Conservation (phyloP, 2,329 filamentous ascomycete species). For the Penicillium decumbens region DNA sequence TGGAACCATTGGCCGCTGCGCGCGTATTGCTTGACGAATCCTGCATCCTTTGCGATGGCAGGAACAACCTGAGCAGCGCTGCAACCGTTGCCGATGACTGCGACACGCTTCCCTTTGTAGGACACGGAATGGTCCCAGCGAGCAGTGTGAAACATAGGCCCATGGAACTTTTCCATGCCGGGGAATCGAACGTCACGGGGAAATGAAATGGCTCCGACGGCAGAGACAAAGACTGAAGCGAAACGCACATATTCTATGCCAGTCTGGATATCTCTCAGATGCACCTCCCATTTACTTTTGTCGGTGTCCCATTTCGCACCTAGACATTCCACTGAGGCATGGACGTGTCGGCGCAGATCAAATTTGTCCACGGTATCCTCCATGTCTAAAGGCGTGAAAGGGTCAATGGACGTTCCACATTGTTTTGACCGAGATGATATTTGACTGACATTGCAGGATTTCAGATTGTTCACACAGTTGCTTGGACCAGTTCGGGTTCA, state of each 20-base stretch:
- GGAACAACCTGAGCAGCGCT: slow-evolving; percentile 31
- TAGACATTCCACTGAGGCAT: slow-evolving; percentile 17
- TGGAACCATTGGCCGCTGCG: slow-evolving; percentile 15
- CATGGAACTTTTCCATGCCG: slow-evolving; percentile 32
- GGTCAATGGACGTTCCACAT: too few species aligned
- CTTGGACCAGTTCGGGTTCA: slow-evolving; percentile 36
- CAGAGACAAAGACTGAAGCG: slow-evolving; percentile 22
- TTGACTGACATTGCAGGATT: slow-evolving; percentile 33
- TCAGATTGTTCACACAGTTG: slow-evolving; percentile 32
- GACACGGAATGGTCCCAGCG: slow-evolving; percentile 41
- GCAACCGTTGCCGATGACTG: slow-evolving; percentile 28
- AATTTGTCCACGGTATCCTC: slow-evolving; percentile 33
- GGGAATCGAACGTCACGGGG: slow-evolving; percentile 14
- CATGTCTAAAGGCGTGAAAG: slow-evolving; percentile 18
- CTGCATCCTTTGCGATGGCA: slow-evolving; percentile 17
- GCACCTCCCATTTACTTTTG: slow-evolving; percentile 24
- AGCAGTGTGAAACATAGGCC: slow-evolving; percentile 43
- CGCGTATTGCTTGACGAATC: slow-evolving; percentile 25
- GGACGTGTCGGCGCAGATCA: slow-evolving; percentile 24
- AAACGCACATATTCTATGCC: slow-evolving; percentile 10
- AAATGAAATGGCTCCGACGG: slow-evolving; percentile 20
- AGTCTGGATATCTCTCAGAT: slow-evolving; percentile 18
- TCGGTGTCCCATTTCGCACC: slow-evolving; percentile 23
- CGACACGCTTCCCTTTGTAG: slow-evolving; percentile 22
- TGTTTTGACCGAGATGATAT: too few species aligned